Evolutionary conservation across 805 yeast genomes (phyloP).

Genomic region (Sugiyamaella marilandica): DNA sequence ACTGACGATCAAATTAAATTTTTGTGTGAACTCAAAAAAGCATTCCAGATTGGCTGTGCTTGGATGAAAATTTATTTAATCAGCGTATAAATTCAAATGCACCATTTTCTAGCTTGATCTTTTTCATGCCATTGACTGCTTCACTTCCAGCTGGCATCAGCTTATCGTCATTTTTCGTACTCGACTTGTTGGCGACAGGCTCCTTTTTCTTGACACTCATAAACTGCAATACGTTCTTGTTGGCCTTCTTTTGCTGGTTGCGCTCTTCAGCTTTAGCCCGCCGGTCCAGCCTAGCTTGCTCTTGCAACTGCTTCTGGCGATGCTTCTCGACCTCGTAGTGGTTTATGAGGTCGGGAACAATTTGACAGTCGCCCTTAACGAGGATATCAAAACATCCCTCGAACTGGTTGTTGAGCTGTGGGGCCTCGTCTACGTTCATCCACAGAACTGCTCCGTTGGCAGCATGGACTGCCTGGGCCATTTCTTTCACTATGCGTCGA

Average conservation of each 20-base stretch:
- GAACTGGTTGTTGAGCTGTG: conserved; percentile 39
- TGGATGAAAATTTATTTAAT: neutral
- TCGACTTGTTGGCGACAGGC: neutral
- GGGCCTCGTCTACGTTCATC: conserved; percentile 55
- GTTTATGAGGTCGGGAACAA: conserved; percentile 38
- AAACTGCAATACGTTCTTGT: conserved; percentile 3
- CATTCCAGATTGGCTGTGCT: neutral
- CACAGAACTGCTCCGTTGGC: conserved; percentile 57
- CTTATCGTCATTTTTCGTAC: conserved; percentile 5
- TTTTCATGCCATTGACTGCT: conserved; percentile 3
- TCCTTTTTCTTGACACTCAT: conserved; percentile 3
- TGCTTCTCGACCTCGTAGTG: conserved; percentile 25
- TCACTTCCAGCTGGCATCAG: neutral
- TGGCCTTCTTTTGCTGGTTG: neutral
- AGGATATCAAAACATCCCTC: conserved; percentile 54
- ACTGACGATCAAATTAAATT: too few species aligned
- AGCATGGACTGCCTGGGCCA: conserved; percentile 53
- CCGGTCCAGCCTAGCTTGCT: conserved; percentile 16
- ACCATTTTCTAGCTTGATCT: neutral
- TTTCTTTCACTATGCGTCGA: conserved; percentile 53
- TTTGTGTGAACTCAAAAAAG: too few species aligned
- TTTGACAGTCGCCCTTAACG: conserved; percentile 63
- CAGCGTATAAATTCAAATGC: neutral
- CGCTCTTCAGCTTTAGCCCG: conserved; percentile 9
- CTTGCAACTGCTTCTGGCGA: conserved; percentile 23